Evolutionary conservation across 257 asterid species (phyloP).

Genomic region (Plantago ovata): DNA sequence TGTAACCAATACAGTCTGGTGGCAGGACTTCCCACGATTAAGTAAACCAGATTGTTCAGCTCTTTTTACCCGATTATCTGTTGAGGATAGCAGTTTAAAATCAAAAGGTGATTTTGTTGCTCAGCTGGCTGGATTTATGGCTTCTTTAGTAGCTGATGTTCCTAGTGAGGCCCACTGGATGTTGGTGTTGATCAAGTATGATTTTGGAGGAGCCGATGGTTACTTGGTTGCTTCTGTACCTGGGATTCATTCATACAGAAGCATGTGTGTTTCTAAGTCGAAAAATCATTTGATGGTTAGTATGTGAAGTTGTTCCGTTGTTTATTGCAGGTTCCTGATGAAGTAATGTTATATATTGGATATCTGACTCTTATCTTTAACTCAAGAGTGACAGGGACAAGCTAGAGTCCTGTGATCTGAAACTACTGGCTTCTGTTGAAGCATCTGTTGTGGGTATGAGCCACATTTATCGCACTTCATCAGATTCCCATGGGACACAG

Average conservation of each 20-base stretch:
- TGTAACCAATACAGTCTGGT: constrained; percentile 89
- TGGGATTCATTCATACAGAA: constrained; percentile 59
- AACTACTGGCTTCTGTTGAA: constrained; percentile 62
- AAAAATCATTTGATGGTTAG: constrained; percentile 50
- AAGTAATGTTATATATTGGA: constrained; percentile 11
- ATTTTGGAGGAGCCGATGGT: constrained; percentile 58
- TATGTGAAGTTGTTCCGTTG: constrained; percentile 17
- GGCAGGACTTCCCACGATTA: constrained; percentile 85
- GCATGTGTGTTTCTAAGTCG: constrained; percentile 43
- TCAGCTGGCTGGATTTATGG: constrained; percentile 80
- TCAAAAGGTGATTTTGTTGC: constrained; percentile 69
- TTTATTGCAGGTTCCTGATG: background rate
- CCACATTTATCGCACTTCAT: constrained; percentile 64
- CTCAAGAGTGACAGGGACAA: constrained; percentile 38
- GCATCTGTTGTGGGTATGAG: constrained; percentile 78
- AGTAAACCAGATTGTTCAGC: constrained; percentile 48
- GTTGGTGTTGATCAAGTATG: constrained; percentile 63
- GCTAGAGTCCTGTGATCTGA: constrained; percentile 34
- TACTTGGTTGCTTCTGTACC: constrained; percentile 83
- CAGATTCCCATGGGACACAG: constrained; percentile 61
- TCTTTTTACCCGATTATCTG: constrained; percentile 58
- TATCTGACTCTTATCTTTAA: constrained; percentile 5
- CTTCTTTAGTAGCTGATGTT: constrained; percentile 65
- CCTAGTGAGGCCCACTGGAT: constrained; percentile 85
- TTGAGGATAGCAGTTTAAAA: constrained; percentile 31